Base-by-base conservation (phyloP, 257 asterid species). In the Rhazya stricta region DNA sequence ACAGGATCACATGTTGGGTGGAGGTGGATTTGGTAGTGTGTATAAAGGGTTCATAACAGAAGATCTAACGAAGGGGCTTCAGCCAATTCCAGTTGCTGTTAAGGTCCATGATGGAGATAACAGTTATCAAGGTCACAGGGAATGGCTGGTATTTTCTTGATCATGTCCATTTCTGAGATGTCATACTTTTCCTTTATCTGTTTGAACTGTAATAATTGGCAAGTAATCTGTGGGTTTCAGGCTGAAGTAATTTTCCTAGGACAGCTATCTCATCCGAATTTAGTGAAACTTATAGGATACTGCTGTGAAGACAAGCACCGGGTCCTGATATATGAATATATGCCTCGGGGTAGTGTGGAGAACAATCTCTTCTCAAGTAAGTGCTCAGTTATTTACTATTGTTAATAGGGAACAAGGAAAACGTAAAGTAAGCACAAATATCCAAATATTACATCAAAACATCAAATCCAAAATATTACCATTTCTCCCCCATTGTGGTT, bases 11-110 rank as follows among this genome's bases (percentile, higher is more conserved):
- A 85, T 92, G 97, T 69, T 94, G 78, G 98, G 98, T 9, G 96
- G 94, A 50, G 98, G 98, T 71, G 98, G 98, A 77, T 94, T 94
- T 65, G 98, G 98, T 68, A 92, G 76, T 43, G 98, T 94, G 34
- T 94, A 90, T 79, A 94, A 94, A 83, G 98, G 98, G 11, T 87
- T 79, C 79, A 69, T 92, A 76, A 67, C 89, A 7, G 89, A 84
- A 51, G 91, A 85, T 50, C 66, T 81, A 51, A 82, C 76, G 73
- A 74, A 81, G 25, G 95, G 88, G 39, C 76, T 84, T 34, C 77
- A 87, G 50, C 76, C 91, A 16, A 78, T 75, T 79, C 79, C 95
- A 0, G 98, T 94, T 21, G 97, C 97, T 71, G 96, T 89, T 69
- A 94, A 94, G 86, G 97, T 94, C 83, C 98, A 94, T 73, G 93